These are phyloP conservation scores for Ramularia endophylla DNA, from an alignment of 2,329 filamentous ascomycete species.

Conservation along the genomic window DNA sequence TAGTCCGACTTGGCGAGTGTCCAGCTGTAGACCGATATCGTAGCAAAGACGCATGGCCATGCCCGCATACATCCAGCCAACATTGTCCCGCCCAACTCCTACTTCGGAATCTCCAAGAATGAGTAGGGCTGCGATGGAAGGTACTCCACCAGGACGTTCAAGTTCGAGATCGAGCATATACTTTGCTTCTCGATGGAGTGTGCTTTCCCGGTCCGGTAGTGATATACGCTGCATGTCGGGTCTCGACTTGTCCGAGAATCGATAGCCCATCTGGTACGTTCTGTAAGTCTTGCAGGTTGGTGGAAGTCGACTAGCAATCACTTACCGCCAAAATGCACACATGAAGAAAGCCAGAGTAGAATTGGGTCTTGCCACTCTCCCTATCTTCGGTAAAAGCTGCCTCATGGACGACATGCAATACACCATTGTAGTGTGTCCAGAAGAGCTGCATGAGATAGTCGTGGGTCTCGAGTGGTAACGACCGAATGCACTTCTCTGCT, in stretches of 20 bases:
- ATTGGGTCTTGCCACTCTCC: slow-evolving; percentile 17
- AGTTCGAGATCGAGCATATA: slow-evolving; percentile 25
- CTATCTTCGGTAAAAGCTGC: slow-evolving; percentile 23
- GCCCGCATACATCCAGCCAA: slow-evolving; percentile 24
- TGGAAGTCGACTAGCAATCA: no score
- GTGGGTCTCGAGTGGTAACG: slow-evolving; percentile 19
- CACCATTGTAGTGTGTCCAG: slow-evolving; percentile 24
- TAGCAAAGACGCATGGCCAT: slow-evolving; percentile 25
- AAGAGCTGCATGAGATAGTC: slow-evolving; percentile 24
- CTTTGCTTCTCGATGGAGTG: slow-evolving; percentile 22
- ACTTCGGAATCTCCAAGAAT: slow-evolving; percentile 23
- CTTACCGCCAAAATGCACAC: slow-evolving; percentile 21
- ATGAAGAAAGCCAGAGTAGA: slow-evolving; percentile 24
- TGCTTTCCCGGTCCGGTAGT: slow-evolving; percentile 20
- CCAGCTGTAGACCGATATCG: slow-evolving; percentile 23
- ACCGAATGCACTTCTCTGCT: slow-evolving; percentile 20
- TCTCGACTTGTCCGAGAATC: slow-evolving; percentile 21
- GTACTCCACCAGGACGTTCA: slow-evolving; percentile 21
- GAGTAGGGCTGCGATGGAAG: slow-evolving; percentile 21
- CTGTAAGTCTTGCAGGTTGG: no score
- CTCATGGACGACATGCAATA: slow-evolving; percentile 23
- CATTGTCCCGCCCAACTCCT: slow-evolving; percentile 22
- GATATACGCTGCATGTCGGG: slow-evolving; percentile 21
- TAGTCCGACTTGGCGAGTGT: slow-evolving; percentile 20
- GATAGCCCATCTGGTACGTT: slow-evolving; percentile 16